A percentile compares a stretch with the other conserved stretches of the same genome.
Evolutionary conservation across 2,329 filamentous ascomycete genomes (phyloP).

Genomic region (Sporothrix sp.): DNA sequence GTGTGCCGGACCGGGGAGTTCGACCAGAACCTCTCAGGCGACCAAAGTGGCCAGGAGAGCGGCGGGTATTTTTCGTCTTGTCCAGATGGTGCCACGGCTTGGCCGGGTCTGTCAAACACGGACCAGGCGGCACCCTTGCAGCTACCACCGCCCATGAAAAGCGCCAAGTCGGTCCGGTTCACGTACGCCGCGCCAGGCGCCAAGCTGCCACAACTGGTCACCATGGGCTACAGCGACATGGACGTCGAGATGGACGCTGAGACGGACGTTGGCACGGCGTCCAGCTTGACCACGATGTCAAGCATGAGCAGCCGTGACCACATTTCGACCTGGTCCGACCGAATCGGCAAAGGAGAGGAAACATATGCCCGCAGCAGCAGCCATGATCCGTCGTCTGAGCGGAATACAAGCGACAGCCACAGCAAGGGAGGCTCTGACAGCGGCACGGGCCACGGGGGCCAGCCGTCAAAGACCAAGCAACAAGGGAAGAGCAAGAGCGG

Average conservation of each 20-base stretch:
- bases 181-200: not conserved
- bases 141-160: not conserved
- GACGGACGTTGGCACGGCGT: not conserved
- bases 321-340: no score
- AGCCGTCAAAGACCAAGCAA: no score
- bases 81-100: not conserved
- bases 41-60: no score
- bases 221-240: constrained; percentile 3
- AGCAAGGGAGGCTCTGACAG: not conserved
- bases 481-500: no score
- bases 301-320: not conserved
- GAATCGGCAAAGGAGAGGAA: no score
- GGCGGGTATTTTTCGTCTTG: not conserved
- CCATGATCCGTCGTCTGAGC: no score
- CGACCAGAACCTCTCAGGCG: no score
- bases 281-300: not conserved
- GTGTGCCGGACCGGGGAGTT: not conserved
- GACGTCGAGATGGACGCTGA: not conserved
- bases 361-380: not conserved
- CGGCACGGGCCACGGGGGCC: no score
- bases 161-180: not conserved
- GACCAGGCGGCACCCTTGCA: not conserved
- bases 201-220: not conserved
- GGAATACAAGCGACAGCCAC: not conserved
- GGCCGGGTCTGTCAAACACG: not conserved